Percentiles rank a stretch among this genome's conserved stretches.
Conservation (phyloP, 345 rosid genomes). For the Aegle marmelos region DNA sequence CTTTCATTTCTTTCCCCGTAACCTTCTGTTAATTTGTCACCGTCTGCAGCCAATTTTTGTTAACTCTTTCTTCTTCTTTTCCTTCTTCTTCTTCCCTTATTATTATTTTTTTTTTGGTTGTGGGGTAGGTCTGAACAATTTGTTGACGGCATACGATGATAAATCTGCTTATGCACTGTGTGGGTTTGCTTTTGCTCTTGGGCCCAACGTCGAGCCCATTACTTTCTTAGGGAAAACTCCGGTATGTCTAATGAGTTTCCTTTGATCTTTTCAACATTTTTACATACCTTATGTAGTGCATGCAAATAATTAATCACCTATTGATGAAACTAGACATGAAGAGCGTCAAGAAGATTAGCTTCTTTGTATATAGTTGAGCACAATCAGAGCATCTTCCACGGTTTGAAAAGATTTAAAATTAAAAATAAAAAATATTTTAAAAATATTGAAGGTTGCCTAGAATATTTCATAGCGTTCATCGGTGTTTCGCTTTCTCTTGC, state of each 20-base stretch:
- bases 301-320: not conserved
- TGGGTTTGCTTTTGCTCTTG: conserved; percentile 74
- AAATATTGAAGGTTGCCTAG: not conserved
- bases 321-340: not conserved
- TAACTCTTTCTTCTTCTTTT: not conserved
- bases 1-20: not conserved
- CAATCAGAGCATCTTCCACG: not conserved
- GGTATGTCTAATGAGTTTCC: conserved; percentile 31
- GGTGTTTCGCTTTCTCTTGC: not conserved
- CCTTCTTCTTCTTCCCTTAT: too few species aligned
- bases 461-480: not conserved
- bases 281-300: not conserved
- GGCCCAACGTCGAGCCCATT: conserved; percentile 70
- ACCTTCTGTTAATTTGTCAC: not conserved
- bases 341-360: not conserved
- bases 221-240: conserved; percentile 76
- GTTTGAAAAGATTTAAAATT: not conserved
- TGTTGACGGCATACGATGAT: conserved; percentile 89
- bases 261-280: not conserved
- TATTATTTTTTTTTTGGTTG: not conserved
- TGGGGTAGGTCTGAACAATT: conserved; percentile 64
- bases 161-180: conserved; percentile 93
- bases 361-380: not conserved
- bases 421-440: not conserved
- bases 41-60: not conserved